These are phyloP conservation scores for Podosphaera xanthii DNA, from an alignment of 2,329 filamentous ascomycete species.

Conservation along the genomic window DNA sequence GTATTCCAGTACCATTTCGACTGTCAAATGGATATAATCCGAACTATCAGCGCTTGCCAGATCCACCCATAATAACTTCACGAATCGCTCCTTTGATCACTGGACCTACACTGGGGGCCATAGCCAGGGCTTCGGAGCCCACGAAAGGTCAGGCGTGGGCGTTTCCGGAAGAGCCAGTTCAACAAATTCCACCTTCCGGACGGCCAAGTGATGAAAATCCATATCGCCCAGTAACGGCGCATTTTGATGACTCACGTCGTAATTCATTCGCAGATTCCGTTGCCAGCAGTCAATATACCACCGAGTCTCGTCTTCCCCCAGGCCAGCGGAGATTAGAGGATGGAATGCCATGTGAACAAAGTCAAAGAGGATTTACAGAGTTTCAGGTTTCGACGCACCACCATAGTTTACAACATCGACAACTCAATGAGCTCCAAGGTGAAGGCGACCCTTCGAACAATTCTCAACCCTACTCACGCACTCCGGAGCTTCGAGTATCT, in stretches of 20 bases:
- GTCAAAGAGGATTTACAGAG: constrained; percentile 24
- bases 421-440: constrained; percentile 43
- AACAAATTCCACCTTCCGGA: constrained; percentile 24
- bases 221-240: constrained; percentile 15
- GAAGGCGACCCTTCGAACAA: constrained; percentile 29
- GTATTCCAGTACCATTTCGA: constrained; percentile 27
- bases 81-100: constrained; percentile 57
- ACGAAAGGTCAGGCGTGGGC: constrained; percentile 71
- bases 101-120: constrained; percentile 40
- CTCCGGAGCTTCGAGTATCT: constrained; percentile 59
- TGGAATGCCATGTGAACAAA: constrained; percentile 21
- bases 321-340: constrained; percentile 56
- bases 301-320: constrained; percentile 45
- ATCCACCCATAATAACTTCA: constrained; percentile 13
- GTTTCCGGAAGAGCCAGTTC: constrained; percentile 51
- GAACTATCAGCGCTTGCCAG: constrained; percentile 22
- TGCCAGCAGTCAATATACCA: constrained; percentile 58
- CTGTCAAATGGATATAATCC: constrained; percentile 44
- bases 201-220: constrained; percentile 25
- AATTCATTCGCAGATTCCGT: constrained; percentile 59
- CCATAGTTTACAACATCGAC: constrained; percentile 53
- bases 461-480: constrained; percentile 58
- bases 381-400: constrained; percentile 34
- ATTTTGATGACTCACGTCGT: constrained; percentile 35
- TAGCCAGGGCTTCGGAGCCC: constrained; percentile 49